phyloP scores from a whole-genome alignment of 495 filamentous ascomycete species.

The Penicillium diatomitis region DNA sequence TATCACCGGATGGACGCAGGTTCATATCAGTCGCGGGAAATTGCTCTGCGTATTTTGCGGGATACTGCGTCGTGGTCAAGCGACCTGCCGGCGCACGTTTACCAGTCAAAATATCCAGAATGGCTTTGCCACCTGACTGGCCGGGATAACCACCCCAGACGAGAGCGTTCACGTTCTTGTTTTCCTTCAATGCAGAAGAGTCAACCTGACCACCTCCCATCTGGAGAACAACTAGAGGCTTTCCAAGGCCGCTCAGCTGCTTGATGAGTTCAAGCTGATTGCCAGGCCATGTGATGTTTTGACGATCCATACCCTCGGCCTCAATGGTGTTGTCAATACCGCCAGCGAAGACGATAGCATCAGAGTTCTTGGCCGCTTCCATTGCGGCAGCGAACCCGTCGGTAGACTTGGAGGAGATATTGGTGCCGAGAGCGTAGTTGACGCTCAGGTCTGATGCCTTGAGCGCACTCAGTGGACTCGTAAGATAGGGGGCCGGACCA shows the following conservation, averaged over 20 bases:
- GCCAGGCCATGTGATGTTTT: conserved; percentile 48
- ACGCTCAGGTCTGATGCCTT: conserved; percentile 30
- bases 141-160: conserved; percentile 53
- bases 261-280: conserved; percentile 47
- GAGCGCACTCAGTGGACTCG: conserved; percentile 43
- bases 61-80: conserved; percentile 50
- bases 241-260: conserved; percentile 38
- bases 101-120: conserved; percentile 46
- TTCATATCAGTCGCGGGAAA: conserved; percentile 50
- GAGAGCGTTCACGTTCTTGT: conserved; percentile 42
- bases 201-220: conserved; percentile 55
- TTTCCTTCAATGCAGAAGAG: conserved; percentile 39
- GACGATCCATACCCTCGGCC: conserved; percentile 45
- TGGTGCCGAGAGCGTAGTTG: conserved; percentile 39
- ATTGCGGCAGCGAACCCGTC: conserved; percentile 33
- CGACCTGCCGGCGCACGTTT: conserved; percentile 48
- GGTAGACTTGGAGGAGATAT: conserved; percentile 32
- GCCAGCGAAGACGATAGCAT: conserved; percentile 47
- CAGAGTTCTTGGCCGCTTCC: conserved; percentile 39
- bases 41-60: conserved; percentile 41
- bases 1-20: conserved; percentile 37
- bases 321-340: conserved; percentile 51
- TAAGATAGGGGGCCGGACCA: conserved; percentile 47
- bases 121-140: conserved; percentile 48
- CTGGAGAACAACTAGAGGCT: conserved; percentile 49